Conservation (phyloP, 352 stramenopile species). For the Globisporangium recalcitrans region DNA sequence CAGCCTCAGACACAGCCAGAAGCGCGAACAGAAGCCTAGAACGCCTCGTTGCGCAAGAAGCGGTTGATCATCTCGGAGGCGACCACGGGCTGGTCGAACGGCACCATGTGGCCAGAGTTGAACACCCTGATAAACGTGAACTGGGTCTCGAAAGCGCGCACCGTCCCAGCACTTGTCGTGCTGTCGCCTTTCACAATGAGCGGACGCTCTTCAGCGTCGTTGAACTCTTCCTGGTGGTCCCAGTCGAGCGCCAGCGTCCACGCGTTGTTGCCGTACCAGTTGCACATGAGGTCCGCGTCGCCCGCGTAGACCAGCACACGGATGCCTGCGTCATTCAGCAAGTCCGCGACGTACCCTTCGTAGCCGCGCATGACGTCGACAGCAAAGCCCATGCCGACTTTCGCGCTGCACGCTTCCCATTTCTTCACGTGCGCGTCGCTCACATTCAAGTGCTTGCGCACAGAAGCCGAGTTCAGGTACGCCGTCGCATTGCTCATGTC, state of each 20-base stretch:
- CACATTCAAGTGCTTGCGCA: constrained; percentile 19
- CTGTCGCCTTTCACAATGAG: background rate
- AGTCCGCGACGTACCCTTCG: constrained; percentile 70
- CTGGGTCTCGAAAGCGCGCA: constrained; percentile 21
- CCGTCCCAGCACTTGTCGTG: constrained; percentile 7
- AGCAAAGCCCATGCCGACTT: constrained; percentile 81
- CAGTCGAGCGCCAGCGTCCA: constrained; percentile 56
- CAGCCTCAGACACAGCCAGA: background rate
- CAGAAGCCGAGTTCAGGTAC: constrained; percentile 37
- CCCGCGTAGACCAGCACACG: constrained; percentile 90
- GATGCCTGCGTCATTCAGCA: constrained; percentile 45
- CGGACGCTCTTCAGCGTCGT: constrained; percentile 8
- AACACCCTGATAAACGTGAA: constrained; percentile 43
- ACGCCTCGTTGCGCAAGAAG: constrained; percentile 29
- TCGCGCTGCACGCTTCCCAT: constrained; percentile 86
- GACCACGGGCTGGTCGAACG: constrained; percentile 30
- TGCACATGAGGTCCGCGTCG: constrained; percentile 93
- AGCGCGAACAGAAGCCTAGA: background rate
- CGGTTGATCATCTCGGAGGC: constrained; percentile 32
- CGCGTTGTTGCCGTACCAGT: constrained; percentile 90
- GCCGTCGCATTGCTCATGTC: constrained; percentile 23
- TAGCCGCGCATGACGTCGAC: constrained; percentile 76
- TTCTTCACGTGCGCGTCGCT: constrained; percentile 14
- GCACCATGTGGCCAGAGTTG: constrained; percentile 41
- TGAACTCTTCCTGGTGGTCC: constrained; percentile 10